A percentile compares a stretch with the other conserved stretches of the same genome.
Conservation (phyloP, 768 basidiomycete genomes). For the Asterophora parasitica region DNA sequence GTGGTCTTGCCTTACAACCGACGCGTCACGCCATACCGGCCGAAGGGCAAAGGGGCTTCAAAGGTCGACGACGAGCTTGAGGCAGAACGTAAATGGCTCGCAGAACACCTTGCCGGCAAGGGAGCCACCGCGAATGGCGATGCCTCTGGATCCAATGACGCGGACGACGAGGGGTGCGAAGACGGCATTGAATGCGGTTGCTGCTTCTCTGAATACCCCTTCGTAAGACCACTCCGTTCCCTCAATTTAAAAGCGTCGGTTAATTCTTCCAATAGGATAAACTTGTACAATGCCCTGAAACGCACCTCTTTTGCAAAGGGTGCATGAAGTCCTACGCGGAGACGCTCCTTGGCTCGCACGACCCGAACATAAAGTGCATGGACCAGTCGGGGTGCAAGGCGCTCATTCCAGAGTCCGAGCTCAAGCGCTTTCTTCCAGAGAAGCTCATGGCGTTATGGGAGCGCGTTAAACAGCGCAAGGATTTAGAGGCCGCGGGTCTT, state of each 20-base stretch:
- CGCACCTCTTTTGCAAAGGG: slow-evolving; percentile 77
- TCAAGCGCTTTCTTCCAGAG: slow-evolving; percentile 58
- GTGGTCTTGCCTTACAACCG: slow-evolving; percentile 31
- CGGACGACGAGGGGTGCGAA: slow-evolving; percentile 25
- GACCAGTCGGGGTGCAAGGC: slow-evolving; percentile 70
- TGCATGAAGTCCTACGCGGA: slow-evolving; percentile 71
- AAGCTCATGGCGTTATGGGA: slow-evolving; percentile 71
- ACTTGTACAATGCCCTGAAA: slow-evolving; percentile 87
- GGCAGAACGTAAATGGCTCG: slow-evolving; percentile 41
- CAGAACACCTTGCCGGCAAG: slow-evolving; percentile 22
- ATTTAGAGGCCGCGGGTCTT: slow-evolving; percentile 72
- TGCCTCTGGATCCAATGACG: slow-evolving; percentile 5
- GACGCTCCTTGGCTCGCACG: slow-evolving; percentile 59
- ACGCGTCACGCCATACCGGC: slow-evolving; percentile 25
- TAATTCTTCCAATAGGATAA: slow-evolving; percentile 46
- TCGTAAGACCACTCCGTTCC: slow-evolving; percentile 43
- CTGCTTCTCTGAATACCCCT: slow-evolving; percentile 70
- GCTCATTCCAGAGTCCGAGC: slow-evolving; percentile 63
- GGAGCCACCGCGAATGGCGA: slow-evolving; percentile 21
- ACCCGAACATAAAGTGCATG: slow-evolving; percentile 71
- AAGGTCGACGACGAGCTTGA: slow-evolving; percentile 41
- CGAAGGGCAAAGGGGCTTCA: slow-evolving; percentile 24
- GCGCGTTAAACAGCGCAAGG: slow-evolving; percentile 70
- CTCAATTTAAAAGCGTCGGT: slow-evolving; percentile 3
- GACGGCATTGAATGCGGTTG: slow-evolving; percentile 83